phyloP scores from a whole-genome alignment of 768 basidiomycete genomes.

The Tulasnella calospora region DNA sequence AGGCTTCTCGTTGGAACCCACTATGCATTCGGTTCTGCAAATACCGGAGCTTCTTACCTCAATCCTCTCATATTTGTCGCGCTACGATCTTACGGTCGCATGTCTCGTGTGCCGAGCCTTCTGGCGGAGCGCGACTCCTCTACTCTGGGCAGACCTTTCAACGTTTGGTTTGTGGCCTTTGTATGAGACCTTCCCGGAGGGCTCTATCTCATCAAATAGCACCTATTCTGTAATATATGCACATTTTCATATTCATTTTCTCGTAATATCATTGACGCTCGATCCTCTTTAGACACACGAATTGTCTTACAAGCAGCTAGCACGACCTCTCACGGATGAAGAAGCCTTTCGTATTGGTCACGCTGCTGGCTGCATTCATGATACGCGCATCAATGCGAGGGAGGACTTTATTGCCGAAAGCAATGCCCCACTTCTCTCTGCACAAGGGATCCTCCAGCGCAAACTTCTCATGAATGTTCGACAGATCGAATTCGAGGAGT shows the following conservation, averaged over 20 bases:
- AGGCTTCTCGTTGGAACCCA: background rate
- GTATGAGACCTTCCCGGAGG: background rate
- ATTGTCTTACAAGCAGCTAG: background rate
- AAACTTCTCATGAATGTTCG: background rate
- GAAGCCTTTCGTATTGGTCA: background rate
- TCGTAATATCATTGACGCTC: background rate
- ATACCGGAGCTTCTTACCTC: background rate
- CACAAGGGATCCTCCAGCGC: too few relatives aligned
- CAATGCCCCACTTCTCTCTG: too few relatives aligned
- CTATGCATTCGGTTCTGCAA: background rate
- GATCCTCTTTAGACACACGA: background rate
- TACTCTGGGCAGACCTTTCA: background rate
- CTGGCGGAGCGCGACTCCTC: background rate
- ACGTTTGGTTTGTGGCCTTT: background rate
- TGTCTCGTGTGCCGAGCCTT: background rate
- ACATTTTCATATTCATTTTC: too few relatives aligned
- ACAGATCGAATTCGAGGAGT: background rate
- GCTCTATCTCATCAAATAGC: background rate
- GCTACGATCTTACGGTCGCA: background rate
- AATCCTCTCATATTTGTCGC: background rate
- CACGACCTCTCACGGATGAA: background rate
- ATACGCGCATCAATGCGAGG: too few relatives aligned
- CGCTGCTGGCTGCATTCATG: background rate
- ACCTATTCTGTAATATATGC: too few relatives aligned
- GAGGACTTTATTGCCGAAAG: too few relatives aligned